Base-by-base conservation (phyloP, 2,329 filamentous ascomycete genomes). In the Fusarium sp. region DNA sequence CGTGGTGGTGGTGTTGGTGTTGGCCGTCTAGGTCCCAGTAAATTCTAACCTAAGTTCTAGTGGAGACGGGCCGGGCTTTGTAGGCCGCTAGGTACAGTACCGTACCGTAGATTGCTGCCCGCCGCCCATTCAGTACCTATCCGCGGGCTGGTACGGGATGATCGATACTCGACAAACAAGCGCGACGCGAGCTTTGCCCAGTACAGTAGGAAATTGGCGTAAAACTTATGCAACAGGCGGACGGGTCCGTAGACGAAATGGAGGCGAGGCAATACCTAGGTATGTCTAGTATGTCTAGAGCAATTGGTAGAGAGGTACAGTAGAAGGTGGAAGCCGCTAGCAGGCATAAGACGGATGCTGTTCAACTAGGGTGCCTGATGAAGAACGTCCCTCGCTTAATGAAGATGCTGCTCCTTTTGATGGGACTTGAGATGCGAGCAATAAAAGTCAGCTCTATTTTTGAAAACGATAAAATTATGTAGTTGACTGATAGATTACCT, bases 151-250 rank as follows among this genome's bases (percentile, higher is more conserved):
- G 51, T 47, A 66, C 66, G 66, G 66, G 51, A 69, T 66, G 66
- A 69, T 69, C 61, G 66, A 69, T 69, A 69, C 66, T 69, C 66
- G 66, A 69, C 57, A 61, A 69, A 62, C 66, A 69, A 62, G 66
- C 61, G 66, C 66, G 52, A 54, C 66, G 62, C 62, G 44, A 70
- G 50, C 49, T 67, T 54, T 47, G 31, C 41, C 59, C 53, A 56
- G 65, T 44, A 44, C 41, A 44, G 41, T 52, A 50, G 41, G 42
- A 41, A 53, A 20, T 40, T 47, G 50, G 30, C n/a, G 33, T 41
- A 65, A 44, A 57, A 63, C 58, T 65, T 47, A 52, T 59, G 60
- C 46, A 58, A 69, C 41, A 54, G 40, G 37, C 30, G 30, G 53
- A 60, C 62, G 62, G 62, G 60, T 65, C 30, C 47, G 53, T 47